phyloP scores from a whole-genome alignment of 108 stramenopile species.

The Pseudonitzschia multiseries region DNA sequence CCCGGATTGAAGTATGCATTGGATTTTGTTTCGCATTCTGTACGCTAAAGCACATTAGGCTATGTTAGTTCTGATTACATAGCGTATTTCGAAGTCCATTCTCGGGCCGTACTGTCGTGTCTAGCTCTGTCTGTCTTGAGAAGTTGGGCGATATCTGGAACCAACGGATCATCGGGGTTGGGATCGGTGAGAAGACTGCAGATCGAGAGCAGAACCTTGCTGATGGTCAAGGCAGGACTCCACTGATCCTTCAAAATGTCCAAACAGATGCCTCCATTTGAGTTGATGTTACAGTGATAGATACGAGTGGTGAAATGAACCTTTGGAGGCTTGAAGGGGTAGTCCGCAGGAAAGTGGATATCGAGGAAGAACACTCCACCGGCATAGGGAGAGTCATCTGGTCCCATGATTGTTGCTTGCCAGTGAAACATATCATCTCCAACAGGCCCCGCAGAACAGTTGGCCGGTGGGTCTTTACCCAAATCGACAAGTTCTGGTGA shows the following conservation, averaged over 20 bases:
- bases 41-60: neutral
- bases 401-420: conserved; percentile 99
- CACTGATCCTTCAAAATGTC: conserved; percentile 99
- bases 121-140: conserved; percentile 83
- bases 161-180: conserved; percentile 98
- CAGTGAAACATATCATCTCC: conserved; percentile 98
- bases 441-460: conserved; percentile 99
- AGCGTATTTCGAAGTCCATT: conserved; percentile 95
- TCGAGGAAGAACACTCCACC: conserved; percentile 98
- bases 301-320: conserved; percentile 97
- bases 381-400: conserved; percentile 94
- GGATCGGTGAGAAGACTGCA: conserved; percentile 97
- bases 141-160: conserved; percentile 96
- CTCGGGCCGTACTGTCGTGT: conserved; percentile 91
- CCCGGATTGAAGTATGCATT: too few relatives aligned
- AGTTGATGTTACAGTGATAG: conserved; percentile 99
- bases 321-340: conserved; percentile 97
- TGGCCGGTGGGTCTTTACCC: conserved; percentile 98
- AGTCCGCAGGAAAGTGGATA: conserved; percentile 97
- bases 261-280: conserved; percentile 98
- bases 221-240: conserved; percentile 98
- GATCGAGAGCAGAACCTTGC: conserved; percentile 98
- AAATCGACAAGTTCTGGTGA: conserved; percentile 93
- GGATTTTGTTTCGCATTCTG: neutral
- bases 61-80: conserved; percentile 59